A percentile compares a stretch with the other conserved stretches of the same genome.
Evolutionary conservation across 1,139 yeast genomes (phyloP).

Genomic region (Wickerhamomyces sp.): DNA sequence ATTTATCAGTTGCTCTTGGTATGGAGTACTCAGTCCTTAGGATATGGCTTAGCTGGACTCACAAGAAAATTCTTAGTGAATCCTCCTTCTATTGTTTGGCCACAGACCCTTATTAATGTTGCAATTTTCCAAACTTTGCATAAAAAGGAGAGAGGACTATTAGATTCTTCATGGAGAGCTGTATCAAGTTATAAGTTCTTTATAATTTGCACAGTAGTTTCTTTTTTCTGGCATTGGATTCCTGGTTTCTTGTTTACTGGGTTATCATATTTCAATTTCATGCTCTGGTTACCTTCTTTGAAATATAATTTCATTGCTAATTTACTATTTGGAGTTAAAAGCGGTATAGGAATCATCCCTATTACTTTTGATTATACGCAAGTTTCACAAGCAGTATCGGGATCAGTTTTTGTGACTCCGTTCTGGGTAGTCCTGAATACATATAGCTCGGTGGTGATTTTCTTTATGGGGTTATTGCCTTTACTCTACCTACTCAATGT

Average conservation of each 20-base stretch:
- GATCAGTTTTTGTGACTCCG: conserved; percentile 51
- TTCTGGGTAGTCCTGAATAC: conserved; percentile 36
- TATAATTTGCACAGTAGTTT: conserved; percentile 32
- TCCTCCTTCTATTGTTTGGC: conserved; percentile 34
- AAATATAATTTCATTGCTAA: conserved; percentile 36
- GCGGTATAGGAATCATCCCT: conserved; percentile 51
- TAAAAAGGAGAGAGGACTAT: conserved; percentile 21
- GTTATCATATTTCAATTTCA: conserved; percentile 50
- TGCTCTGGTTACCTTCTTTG: conserved; percentile 38
- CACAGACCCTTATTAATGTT: conserved; percentile 30
- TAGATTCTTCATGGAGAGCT: too few relatives aligned
- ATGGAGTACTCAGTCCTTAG: conserved; percentile 49
- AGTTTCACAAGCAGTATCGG: conserved; percentile 33
- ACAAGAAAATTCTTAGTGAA: conserved; percentile 29
- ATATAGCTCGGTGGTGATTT: conserved; percentile 25
- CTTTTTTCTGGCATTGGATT: conserved; percentile 50
- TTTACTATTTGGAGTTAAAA: conserved; percentile 43
- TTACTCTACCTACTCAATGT: conserved; percentile 32
- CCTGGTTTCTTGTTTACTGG: conserved; percentile 52
- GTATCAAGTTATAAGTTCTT: conserved; percentile 45
- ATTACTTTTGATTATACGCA: conserved; percentile 42
- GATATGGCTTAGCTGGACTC: conserved; percentile 52
- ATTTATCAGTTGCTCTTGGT: conserved; percentile 44
- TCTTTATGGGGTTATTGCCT: conserved; percentile 28
- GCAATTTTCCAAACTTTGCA: conserved; percentile 34